Base-by-base conservation (phyloP, 2,329 filamentous ascomycete genomes). In the Clarireedia monteithiana region DNA sequence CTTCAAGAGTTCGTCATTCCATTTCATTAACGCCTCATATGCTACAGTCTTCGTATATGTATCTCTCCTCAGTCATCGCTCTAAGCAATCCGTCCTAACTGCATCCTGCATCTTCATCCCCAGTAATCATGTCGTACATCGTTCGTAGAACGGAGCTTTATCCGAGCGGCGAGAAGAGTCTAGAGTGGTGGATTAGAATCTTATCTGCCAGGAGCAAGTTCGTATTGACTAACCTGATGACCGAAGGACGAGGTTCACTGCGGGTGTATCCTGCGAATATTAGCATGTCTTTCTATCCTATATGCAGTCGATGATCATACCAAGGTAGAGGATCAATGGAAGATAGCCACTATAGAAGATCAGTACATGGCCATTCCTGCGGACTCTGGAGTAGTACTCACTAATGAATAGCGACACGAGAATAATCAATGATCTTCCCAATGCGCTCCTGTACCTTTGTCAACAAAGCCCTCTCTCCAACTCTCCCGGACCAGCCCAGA, bases 341-440 rank as follows among this genome's bases (percentile, higher is more conserved):
- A 99, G 83, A 75, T 97, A 99, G 72, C 94, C 94, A 79, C 90
- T 95, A 67, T 52, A 53, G 46, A 30, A 53, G 50, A 68, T 80
- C 63, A 79, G 73, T 61, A 55, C 15, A 48, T 9, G 50, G 7
- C 5, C 20, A 50, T 6, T 48, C 50, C 26, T 1, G 20, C 10
- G 26, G 6, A 30, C 14, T 27, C 55, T n/a, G 24, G 7, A 15
- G 44, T 51, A 9, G 50, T 39, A 27, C 87, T 64, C 83, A 95
- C 90, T 97, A 99, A 78, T 99, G 94, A 70, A 99, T 88, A 58
- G 89, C 91, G 68, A 96, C 86, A 69, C 91, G 85, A 60, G 91
- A 94, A 72, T 96, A 78, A 74, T 97, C 94, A 72, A 99, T 94
- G 77, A 97, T 82, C 80, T 91, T 92, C 69, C 89, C 86, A 75